Percentiles rank a stretch among this genome's conserved stretches.
Evolutionary conservation across 2,329 filamentous ascomycete species (phyloP).

Genomic region (Xylariaceae sp.): DNA sequence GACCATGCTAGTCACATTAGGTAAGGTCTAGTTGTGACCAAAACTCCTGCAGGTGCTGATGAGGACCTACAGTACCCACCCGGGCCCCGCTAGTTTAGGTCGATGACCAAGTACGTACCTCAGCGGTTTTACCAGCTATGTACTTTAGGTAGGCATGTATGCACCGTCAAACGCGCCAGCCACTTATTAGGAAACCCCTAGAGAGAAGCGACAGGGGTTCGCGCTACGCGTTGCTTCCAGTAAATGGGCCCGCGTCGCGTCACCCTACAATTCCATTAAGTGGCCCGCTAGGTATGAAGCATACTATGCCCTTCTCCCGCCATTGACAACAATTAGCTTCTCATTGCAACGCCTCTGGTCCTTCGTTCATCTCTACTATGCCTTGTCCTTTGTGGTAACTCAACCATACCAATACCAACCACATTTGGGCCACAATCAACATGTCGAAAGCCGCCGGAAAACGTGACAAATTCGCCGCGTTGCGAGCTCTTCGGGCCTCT

Average conservation of each 20-base stretch:
- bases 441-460: slow-evolving; percentile 39
- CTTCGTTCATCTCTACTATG: background rate
- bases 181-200: background rate
- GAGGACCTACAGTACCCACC: no score
- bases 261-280: slow-evolving; percentile 5
- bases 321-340: background rate
- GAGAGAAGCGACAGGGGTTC: slow-evolving; percentile 15
- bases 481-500: slow-evolving; percentile 76
- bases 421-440: slow-evolving; percentile 10
- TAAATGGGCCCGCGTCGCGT: slow-evolving; percentile 23
- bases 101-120: no score
- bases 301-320: slow-evolving; percentile 7
- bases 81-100: no score
- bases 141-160: no score
- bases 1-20: background rate
- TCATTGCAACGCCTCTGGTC: background rate
- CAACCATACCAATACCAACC: slow-evolving; percentile 1
- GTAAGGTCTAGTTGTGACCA: no score
- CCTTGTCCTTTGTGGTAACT: slow-evolving; percentile 1
- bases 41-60: no score
- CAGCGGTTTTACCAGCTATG: no score
- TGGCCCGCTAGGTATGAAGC: no score
- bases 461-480: slow-evolving; percentile 64
- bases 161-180: background rate
- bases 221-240: slow-evolving; percentile 18